Evolutionary conservation across 495 filamentous ascomycete species (phyloP), one percentile per base, ranked within the genome.

Genomic region (Aspergillus wentii): DNA sequence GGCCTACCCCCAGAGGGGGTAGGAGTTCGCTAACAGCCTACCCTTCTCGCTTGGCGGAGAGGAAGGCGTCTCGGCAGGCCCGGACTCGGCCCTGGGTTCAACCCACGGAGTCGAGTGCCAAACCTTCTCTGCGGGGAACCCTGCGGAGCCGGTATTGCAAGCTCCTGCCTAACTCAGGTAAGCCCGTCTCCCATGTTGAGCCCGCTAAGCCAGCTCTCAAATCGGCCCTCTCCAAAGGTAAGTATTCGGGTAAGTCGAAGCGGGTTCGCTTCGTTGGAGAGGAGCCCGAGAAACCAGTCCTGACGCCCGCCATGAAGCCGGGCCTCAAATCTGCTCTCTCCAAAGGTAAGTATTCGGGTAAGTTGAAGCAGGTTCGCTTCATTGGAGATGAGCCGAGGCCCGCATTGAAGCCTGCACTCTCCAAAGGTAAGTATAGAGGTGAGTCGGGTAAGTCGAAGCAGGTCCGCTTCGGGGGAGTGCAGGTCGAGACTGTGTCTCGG

Each of bases 261-360:
- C 23, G 42, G 16, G 51, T 54, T 45, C 47, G 48, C n/a, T 54
- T 57, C 38, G 47, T 47, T 17, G 40, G n/a, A n/a, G n/a, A n/a
- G n/a, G n/a, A n/a, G n/a, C n/a, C n/a, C n/a, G n/a, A n/a, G n/a
- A n/a, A n/a, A n/a, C n/a, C n/a, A n/a, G n/a, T n/a, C n/a, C n/a
- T n/a, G n/a, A n/a, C n/a, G n/a, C n/a, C n/a, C n/a, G n/a, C n/a
- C n/a, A n/a, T n/a, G n/a, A 9, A 9, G 6, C 16, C 22, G 6
- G 7, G 14, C 2, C 1, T 1, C 13, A 18, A 14, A n/a, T 18
- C 2, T 26, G 19, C 43, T 31, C 22, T 27, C 20, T 20, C 29
- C 26, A 30, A 33, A 13, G 25, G 40, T 17, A 8, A 15, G 23
- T 18, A 19, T 17, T 35, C 35, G 17, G 32, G 19, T 27, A 30